Conservation (phyloP, 352 stramenopile genomes). For the Phytophthora litchii region DNA sequence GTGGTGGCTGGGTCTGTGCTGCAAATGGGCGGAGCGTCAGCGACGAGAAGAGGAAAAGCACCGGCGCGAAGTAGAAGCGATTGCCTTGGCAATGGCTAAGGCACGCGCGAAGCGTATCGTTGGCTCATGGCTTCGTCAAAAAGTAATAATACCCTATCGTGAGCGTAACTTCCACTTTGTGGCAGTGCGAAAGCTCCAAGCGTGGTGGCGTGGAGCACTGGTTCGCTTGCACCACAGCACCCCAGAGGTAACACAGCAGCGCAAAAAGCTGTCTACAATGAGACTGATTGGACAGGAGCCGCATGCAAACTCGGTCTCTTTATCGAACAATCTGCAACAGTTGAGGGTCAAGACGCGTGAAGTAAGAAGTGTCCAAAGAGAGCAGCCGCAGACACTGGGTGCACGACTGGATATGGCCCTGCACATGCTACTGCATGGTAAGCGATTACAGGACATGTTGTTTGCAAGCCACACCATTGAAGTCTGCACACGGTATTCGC, state of each 20-base stretch:
- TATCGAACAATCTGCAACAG: slow-evolving; percentile 12
- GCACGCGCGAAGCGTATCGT: slow-evolving; percentile 29
- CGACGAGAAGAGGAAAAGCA: slow-evolving; percentile 31
- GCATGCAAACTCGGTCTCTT: not conserved
- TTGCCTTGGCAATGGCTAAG: slow-evolving; percentile 31
- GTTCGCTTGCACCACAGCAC: slow-evolving; percentile 59
- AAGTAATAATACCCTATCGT: slow-evolving; percentile 34
- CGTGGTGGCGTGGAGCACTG: slow-evolving; percentile 73
- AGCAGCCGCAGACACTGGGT: slow-evolving; percentile 62
- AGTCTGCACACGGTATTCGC: slow-evolving; percentile 91
- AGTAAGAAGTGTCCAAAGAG: slow-evolving; percentile 18
- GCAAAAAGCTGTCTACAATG: slow-evolving; percentile 65
- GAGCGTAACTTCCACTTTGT: slow-evolving; percentile 29
- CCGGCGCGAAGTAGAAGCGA: slow-evolving; percentile 30
- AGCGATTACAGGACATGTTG: slow-evolving; percentile 92
- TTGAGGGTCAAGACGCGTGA: slow-evolving; percentile 27
- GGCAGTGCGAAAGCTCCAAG: slow-evolving; percentile 50
- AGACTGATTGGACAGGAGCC: slow-evolving; percentile 40
- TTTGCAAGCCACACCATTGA: slow-evolving; percentile 93
- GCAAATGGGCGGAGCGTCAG: slow-evolving; percentile 40
- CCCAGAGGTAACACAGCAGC: slow-evolving; percentile 47
- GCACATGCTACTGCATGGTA: slow-evolving; percentile 76
- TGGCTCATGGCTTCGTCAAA: slow-evolving; percentile 31
- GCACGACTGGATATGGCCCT: slow-evolving; percentile 71
- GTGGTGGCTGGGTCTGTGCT: slow-evolving; percentile 50